Evolutionary conservation across 345 rosid genomes (phyloP).

Genomic region (Murraya paniculata): DNA sequence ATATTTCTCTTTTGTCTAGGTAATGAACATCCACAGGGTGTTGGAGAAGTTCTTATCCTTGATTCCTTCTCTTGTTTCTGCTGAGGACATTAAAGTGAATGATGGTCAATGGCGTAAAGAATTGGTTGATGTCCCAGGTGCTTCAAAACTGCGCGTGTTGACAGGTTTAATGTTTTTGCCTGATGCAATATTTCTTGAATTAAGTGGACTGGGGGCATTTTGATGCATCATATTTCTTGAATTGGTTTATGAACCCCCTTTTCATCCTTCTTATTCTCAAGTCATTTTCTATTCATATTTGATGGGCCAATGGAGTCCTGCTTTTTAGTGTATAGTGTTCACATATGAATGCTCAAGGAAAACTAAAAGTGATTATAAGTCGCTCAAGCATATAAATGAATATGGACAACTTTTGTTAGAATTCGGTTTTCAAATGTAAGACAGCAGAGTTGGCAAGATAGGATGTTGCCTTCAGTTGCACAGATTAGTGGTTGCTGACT

Average conservation of each 20-base stretch:
- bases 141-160: conserved; percentile 58
- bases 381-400: neutral
- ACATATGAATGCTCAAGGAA: neutral
- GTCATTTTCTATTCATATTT: too few species aligned
- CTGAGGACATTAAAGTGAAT: conserved; percentile 31
- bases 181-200: too few species aligned
- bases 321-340: neutral
- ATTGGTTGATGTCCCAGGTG: conserved; percentile 42
- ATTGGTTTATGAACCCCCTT: too few species aligned
- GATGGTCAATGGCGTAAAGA: conserved; percentile 49
- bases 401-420: neutral
- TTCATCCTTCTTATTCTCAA: too few species aligned
- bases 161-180: conserved; percentile 45
- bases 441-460: neutral
- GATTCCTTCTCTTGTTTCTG: conserved; percentile 55
- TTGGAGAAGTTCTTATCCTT: conserved; percentile 53
- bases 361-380: neutral
- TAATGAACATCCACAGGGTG: conserved; percentile 57
- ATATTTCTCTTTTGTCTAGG: conserved; percentile 42
- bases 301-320: neutral
- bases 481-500: neutral
- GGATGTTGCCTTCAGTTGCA: neutral
- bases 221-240: neutral
- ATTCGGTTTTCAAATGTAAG: neutral
- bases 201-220: neutral